Evolutionary conservation across 2,329 filamentous ascomycete species (phyloP), one percentile per base, ranked within the genome.

Genomic region (Paraphoma sp.): DNA sequence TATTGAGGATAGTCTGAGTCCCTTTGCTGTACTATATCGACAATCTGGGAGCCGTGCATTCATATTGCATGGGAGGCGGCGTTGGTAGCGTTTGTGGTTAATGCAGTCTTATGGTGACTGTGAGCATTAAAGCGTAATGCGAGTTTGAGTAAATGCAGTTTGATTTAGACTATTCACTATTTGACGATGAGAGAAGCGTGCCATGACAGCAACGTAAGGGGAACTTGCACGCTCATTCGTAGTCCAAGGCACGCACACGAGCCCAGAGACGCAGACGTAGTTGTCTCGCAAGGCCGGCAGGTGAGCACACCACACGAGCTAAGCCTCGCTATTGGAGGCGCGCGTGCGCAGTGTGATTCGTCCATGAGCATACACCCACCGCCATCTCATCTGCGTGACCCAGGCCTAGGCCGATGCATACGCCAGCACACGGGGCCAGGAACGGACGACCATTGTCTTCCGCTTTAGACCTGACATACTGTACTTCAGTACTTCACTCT

Each of bases 371-470:
- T 56, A 50, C 63, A 54, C 59, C 60, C 59, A 67, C 64, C 64
- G 65, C 65, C 57, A 57, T 65, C 23, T 64, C 58, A 61, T 62
- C 55, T 60, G 66, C 68, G 67, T 72, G 69, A 68, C 64, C 50
- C 31, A 16, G 50, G 33, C 42, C 33, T 14, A 28, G 43, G 49
- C 59, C 53, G 50, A 51, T 45, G 62, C 61, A 64, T 64, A 61
- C 59, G 63, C 63, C 64, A 66, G 53, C 61, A 62, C 62, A 70
- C 62, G 65, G 59, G 65, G 56, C 31, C 38, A 44, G 30, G 28
- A 30, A 43, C 43, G 53, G 49, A 47, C 53, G 58, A 45, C 53
- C 55, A 52, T 64, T 49, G 51, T 57, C 62, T 48, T 62, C 57
- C 33, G 50, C 56, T 53, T 55, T 44, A 49, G 30, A 45, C 53